A percentile compares a stretch with the other conserved stretches of the same genome.
Conservation (phyloP, 139 green algal genomes). For the Limnomonas spitsbergensis region DNA sequence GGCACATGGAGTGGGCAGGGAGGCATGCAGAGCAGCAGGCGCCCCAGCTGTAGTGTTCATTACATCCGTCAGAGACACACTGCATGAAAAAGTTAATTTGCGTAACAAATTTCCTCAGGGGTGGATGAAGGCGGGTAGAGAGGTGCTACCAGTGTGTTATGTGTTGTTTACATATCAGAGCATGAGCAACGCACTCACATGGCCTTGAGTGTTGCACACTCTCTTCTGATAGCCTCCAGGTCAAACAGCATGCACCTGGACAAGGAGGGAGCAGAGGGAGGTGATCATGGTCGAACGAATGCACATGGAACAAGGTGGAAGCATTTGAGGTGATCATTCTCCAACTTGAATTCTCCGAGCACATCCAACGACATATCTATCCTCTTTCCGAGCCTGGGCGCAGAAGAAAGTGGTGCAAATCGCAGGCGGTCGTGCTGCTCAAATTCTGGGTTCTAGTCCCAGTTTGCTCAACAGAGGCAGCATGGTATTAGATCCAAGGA, state of each 20-base stretch:
- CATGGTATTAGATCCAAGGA: too few relatives aligned
- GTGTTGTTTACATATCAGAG: slow-evolving; percentile 1
- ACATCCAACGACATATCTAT: not conserved
- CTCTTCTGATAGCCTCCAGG: not conserved
- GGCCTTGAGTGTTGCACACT: not conserved
- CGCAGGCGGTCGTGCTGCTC: too few relatives aligned
- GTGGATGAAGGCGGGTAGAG: too few relatives aligned
- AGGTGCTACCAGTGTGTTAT: not conserved
- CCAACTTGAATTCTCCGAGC: too few relatives aligned
- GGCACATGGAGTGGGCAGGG: too few relatives aligned
- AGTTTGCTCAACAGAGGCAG: too few relatives aligned
- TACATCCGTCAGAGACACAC: too few relatives aligned
- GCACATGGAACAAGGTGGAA: not conserved
- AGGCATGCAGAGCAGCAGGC: too few relatives aligned
- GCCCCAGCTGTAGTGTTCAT: not conserved
- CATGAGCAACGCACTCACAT: slow-evolving; percentile 9
- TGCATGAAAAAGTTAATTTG: too few relatives aligned
- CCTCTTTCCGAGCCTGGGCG: not conserved
- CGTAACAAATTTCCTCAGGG: too few relatives aligned
- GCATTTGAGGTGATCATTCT: not conserved
- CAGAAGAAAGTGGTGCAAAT: not conserved
- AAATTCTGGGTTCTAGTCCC: too few relatives aligned
- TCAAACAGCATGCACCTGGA: slow-evolving; percentile 24
- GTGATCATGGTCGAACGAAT: not conserved
- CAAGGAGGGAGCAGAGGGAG: not conserved